Evolutionary conservation across 192 early-diverging fungal species (phyloP), one percentile per base, ranked within the genome.

Genomic region (Oehlia diaphana): DNA sequence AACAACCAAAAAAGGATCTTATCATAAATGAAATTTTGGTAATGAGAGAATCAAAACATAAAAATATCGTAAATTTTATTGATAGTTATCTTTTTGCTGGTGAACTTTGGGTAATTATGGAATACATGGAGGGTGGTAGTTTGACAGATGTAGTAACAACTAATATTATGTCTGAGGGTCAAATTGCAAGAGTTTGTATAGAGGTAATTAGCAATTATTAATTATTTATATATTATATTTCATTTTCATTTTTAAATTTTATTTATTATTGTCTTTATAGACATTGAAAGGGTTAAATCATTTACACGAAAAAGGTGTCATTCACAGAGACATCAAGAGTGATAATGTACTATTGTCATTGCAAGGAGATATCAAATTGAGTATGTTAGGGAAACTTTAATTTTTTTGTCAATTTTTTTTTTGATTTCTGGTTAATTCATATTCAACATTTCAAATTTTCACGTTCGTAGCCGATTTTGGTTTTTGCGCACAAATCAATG

Each of bases 1-100:
- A 95, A 83, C 97, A 98, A 86, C 95, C 96, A 44, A 97, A 97
- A 83, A 97, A 97, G 88, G 97, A 97, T 71, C 83, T 97, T 75
- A 97, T 98, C 78, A 96, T 97, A 86, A 97, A 95, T 78, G 95
- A 96, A 87, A 95, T 96, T 62, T 71, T 94, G 50, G 91, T 96
- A 26, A 95, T 96, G 94, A 93, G 93, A 76, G 92, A 94, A 65
- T 90, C 88, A 13, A 85, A 82, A n/a, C 95, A 96, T 84, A 81
- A 83, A 74, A 95, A 96, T 81, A 94, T 96, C 85, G 94, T 96
- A 58, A 94, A 93, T 79, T 94, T 88, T 66, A 94, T 96, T 72
- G 94, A 95, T 79, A 89, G 91, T 50, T 96, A 90, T 81, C 82
- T 95, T 77, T 92, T 82, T 82, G 87, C 88, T 21, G 93, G 92